Evolutionary conservation across 2,329 filamentous ascomycete species (phyloP), one percentile per base, ranked within the genome.

Genomic region (Penicillium palitans): DNA sequence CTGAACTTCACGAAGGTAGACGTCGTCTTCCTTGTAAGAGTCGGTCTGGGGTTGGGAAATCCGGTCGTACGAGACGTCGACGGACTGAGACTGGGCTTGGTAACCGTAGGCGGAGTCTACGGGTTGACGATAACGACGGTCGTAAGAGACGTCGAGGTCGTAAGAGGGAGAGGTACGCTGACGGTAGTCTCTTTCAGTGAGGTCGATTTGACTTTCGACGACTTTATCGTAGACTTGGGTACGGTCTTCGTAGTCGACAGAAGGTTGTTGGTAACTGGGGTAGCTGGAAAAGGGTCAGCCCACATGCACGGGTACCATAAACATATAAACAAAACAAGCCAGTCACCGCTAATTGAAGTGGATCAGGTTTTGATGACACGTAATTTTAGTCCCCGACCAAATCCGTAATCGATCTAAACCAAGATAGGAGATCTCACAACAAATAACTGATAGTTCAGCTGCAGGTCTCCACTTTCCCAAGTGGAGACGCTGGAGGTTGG

Each of bases 151-250:
- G 69, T 79, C 73, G 63, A 77, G 72, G 70, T 80, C 79, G 75
- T 81, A 81, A 65, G 79, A 80, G 62, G 82, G 83, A 65, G 81
- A 76, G 65, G 79, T 80, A 67, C 80, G 81, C 84, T 87, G 76
- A 84, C 85, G 80, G 84, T 90, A 81, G 84, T 88, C 80, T 84
- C 85, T 79, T 66, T 81, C 79, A 71, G 81, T 79, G 64, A 80
- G 67, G 71, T 83, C 81, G 67, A 83, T 74, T 67, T 83, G 80
- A 60, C 73, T 74, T 63, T 80, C 74, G 62, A 77, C 73, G 63
- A 74, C 68, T 58, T 76, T 76, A 66, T 78, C 74, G 69, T 73
- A 71, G 63, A 71, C 71, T 60, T 71, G 70, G 52, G 71, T 71
- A 66, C 70, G 71, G 62, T 78, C 77, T 72, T 79, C 75, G 73